These are phyloP conservation scores for Apiospora koreana DNA, from an alignment of 2,329 filamentous ascomycete species.

Conservation along the genomic window DNA sequence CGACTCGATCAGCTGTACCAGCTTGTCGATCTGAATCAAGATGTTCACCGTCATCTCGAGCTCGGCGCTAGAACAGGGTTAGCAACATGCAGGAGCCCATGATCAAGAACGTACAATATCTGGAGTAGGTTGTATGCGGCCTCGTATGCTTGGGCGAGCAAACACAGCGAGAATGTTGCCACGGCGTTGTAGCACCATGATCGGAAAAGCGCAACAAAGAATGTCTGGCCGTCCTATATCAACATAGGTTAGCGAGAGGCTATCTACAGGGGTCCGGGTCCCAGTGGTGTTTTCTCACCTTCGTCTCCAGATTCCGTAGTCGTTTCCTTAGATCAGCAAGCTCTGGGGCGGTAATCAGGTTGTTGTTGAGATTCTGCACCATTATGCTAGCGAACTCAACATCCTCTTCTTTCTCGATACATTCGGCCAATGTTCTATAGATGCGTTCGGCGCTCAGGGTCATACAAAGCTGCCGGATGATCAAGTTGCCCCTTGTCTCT, in stretches of 20 bases:
- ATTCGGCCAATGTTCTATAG: constrained; percentile 92
- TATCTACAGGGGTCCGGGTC: not conserved
- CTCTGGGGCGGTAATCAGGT: constrained; percentile 95
- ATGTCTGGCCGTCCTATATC: constrained; percentile 81
- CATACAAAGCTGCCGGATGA: constrained; percentile 92
- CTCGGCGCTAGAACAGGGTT: constrained; percentile 67
- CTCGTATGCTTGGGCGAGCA: constrained; percentile 96
- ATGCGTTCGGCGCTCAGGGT: constrained; percentile 93
- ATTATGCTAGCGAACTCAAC: constrained; percentile 99
- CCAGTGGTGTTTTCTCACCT: constrained; percentile 44
- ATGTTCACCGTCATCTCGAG: constrained; percentile 99
- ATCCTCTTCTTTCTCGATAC: constrained; percentile 96
- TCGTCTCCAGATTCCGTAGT: constrained; percentile 85
- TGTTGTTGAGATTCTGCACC: constrained; percentile 99
- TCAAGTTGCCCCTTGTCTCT: constrained; percentile 91
- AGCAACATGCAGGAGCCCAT: constrained; percentile 9
- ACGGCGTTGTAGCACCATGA: constrained; percentile 99
- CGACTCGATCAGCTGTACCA: constrained; percentile 94
- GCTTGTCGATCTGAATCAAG: constrained; percentile 97
- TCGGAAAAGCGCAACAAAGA: constrained; percentile 91
- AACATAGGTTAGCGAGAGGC: constrained; percentile 14
- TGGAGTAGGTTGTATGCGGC: constrained; percentile 95
- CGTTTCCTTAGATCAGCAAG: constrained; percentile 87
- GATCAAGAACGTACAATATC: constrained; percentile 70
- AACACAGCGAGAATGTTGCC: constrained; percentile 91